Evolutionary conservation across 768 basidiomycete species (phyloP).

Genomic region (Ramaria rubella): DNA sequence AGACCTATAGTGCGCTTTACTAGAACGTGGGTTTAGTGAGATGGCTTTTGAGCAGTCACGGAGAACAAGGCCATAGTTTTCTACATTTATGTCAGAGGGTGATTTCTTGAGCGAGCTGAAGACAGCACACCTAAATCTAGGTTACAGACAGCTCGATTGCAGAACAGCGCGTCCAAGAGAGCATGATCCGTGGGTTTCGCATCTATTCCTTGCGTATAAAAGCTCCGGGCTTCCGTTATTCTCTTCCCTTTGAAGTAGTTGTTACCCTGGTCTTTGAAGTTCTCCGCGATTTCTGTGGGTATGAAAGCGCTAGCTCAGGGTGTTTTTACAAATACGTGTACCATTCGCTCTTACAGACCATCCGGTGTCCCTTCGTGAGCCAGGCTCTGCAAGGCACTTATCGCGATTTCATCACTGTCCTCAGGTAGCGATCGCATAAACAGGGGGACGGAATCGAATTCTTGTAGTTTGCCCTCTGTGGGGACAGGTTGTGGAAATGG

Average conservation of each 20-base stretch:
- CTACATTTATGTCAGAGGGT: constrained; percentile 31
- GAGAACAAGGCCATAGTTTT: constrained; percentile 84
- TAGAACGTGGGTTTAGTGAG: constrained; percentile 49
- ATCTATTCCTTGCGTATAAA: constrained; percentile 88
- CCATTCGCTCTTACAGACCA: constrained; percentile 52
- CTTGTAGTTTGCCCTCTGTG: constrained; percentile 33
- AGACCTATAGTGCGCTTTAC: constrained; percentile 87
- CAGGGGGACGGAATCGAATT: constrained; percentile 66
- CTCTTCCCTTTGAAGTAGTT: constrained; percentile 87
- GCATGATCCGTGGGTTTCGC: constrained; percentile 62
- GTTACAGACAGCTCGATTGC: constrained; percentile 92
- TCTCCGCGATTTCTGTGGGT: constrained; percentile 76
- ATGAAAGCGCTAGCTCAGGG: background rate
- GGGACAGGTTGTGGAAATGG: constrained; percentile 13
- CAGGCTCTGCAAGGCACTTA: constrained; percentile 82
- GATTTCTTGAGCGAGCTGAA: background rate
- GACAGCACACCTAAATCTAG: constrained; percentile 66
- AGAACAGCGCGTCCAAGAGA: constrained; percentile 62
- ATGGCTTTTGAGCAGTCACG: constrained; percentile 78
- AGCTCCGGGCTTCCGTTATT: constrained; percentile 78
- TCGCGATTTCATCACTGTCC: constrained; percentile 51
- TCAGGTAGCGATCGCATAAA: constrained; percentile 92
- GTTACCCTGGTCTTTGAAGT: constrained; percentile 94
- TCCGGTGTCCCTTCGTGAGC: constrained; percentile 88
- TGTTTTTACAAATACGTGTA: background rate